Conservation (phyloP, 2,329 filamentous ascomycete genomes). For the Botrytis sinoallii region DNA sequence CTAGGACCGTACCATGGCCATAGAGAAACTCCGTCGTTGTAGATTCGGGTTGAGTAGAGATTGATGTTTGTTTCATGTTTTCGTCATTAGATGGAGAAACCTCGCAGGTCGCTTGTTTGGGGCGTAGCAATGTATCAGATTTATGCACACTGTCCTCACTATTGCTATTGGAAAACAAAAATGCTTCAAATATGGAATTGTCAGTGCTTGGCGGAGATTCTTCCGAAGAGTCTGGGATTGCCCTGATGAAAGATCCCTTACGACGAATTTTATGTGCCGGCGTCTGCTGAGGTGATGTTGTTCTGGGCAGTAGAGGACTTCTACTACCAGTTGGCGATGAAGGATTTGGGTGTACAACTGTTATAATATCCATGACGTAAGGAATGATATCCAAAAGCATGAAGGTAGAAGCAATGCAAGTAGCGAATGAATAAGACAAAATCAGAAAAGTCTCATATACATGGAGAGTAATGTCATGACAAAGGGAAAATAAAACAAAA, state of each 20-base stretch:
- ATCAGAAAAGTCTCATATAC: slow-evolving; percentile 10
- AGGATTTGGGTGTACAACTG: slow-evolving; percentile 20
- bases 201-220: slow-evolving; percentile 38
- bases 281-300: slow-evolving; percentile 23
- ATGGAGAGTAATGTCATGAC: not conserved
- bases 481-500: not conserved
- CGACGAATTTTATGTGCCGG: slow-evolving; percentile 34
- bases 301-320: slow-evolving; percentile 23
- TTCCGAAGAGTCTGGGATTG: slow-evolving; percentile 39
- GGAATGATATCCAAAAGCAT: slow-evolving; percentile 25
- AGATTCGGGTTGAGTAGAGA: slow-evolving; percentile 9
- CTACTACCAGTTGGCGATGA: slow-evolving; percentile 17
- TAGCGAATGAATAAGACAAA: slow-evolving; percentile 11
- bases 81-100: slow-evolving; percentile 6
- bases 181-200: slow-evolving; percentile 41
- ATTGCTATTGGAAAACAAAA: slow-evolving; percentile 38
- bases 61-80: slow-evolving; percentile 15
- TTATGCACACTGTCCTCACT: slow-evolving; percentile 32
- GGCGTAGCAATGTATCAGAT: slow-evolving; percentile 21
- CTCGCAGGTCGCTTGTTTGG: slow-evolving; percentile 2
- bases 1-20: slow-evolving; percentile 42
- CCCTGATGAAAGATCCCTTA: slow-evolving; percentile 35
- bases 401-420: slow-evolving; percentile 3
- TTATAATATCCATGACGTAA: slow-evolving; percentile 26
- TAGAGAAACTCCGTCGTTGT: slow-evolving; percentile 38